These are phyloP conservation scores for Candida argentea DNA, from an alignment of 805 yeast species.

Conservation along the genomic window DNA sequence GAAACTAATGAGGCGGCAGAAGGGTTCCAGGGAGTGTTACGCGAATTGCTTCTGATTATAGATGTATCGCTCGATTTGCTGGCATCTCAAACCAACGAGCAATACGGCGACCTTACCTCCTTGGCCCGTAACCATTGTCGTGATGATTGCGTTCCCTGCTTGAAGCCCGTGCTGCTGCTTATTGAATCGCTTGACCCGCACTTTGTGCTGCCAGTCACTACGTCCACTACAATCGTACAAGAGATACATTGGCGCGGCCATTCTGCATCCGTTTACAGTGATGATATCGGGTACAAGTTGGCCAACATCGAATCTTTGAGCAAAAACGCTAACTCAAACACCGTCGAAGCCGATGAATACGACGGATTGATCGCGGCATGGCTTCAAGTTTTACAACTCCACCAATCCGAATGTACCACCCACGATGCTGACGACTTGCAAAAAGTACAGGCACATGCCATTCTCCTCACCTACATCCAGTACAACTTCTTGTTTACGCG, in stretches of 20 bases:
- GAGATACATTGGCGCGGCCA: constrained; percentile 42
- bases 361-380: constrained; percentile 53
- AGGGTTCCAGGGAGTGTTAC: constrained; percentile 30
- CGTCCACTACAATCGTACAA: constrained; percentile 17
- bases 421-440: constrained; percentile 42
- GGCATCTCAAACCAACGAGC: constrained; percentile 24
- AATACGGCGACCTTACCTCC: constrained; percentile 3
- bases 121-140: constrained; percentile 7
- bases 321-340: constrained; percentile 4
- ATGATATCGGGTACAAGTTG: constrained; percentile 59
- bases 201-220: constrained; percentile 23
- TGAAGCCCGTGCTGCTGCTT: constrained; percentile 30
- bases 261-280: constrained; percentile 54
- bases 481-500: constrained; percentile 58
- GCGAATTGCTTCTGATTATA: constrained; percentile 45
- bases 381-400: constrained; percentile 59
- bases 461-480: constrained; percentile 64
- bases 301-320: constrained; percentile 34
- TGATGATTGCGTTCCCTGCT: constrained; percentile 20
- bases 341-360: constrained; percentile 34
- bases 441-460: constrained; percentile 60
- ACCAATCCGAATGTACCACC: constrained; percentile 41
- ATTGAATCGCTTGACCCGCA: constrained; percentile 28
- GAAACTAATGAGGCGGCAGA: constrained; percentile 12
- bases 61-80: constrained; percentile 60